Evolutionary conservation across 2,329 filamentous ascomycete genomes (phyloP).

Genomic region (Teratosphaeria pseudoeucalypti): DNA sequence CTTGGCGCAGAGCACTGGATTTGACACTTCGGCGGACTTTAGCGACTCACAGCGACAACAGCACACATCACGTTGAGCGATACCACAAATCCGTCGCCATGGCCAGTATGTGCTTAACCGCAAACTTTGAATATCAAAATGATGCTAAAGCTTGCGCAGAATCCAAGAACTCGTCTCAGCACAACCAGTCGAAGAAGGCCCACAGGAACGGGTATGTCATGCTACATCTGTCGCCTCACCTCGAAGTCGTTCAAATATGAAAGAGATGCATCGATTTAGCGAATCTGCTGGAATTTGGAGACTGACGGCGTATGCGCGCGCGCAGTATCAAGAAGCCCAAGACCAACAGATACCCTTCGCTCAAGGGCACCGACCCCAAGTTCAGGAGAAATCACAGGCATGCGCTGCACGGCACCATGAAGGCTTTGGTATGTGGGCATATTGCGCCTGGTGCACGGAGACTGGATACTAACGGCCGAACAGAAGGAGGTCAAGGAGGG

Average conservation of each 20-base stretch:
- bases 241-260: slow-evolving; percentile 1
- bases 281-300: not conserved
- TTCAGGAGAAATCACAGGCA: slow-evolving; percentile 99
- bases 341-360: slow-evolving; percentile 95
- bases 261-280: not conserved
- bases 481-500: slow-evolving; percentile 98
- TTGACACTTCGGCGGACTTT: not conserved
- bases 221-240: not conserved
- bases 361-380: slow-evolving; percentile 98
- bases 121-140: not conserved
- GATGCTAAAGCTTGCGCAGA: slow-evolving; percentile 45
- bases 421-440: slow-evolving; percentile 69
- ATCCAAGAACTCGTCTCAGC: slow-evolving; percentile 99
- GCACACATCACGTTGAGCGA: not conserved
- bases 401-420: slow-evolving; percentile 97
- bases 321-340: slow-evolving; percentile 99
- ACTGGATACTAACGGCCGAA: slow-evolving; percentile 21
- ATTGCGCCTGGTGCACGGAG: not conserved
- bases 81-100: slow-evolving; percentile 40
- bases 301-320: slow-evolving; percentile 1
- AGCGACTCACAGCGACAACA: not conserved
- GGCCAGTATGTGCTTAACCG: slow-evolving; percentile 51
- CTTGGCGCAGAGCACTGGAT: not conserved
- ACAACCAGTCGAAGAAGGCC: slow-evolving; percentile 97
- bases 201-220: slow-evolving; percentile 90